Percentiles rank a stretch among this genome's conserved stretches.
phyloP scores from a whole-genome alignment of 1,284 basidiomycete species.

The Coniferiporia weirii region DNA sequence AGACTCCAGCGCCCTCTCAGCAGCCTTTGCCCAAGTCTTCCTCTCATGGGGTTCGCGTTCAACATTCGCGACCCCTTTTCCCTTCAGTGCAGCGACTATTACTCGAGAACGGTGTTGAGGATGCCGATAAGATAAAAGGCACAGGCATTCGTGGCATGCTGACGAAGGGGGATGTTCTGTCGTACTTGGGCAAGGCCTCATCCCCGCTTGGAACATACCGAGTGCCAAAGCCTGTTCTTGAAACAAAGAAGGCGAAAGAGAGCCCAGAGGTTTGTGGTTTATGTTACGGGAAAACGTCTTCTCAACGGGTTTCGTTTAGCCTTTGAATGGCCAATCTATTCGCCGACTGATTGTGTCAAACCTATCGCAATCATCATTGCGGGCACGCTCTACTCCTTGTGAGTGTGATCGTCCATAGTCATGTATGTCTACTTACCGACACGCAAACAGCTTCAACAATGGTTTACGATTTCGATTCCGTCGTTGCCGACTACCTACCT shows the following conservation, averaged over 20 bases:
- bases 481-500: conserved; percentile 66
- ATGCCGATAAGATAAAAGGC: conserved; percentile 59
- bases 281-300: not conserved
- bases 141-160: conserved; percentile 86
- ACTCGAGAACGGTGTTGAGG: conserved; percentile 49
- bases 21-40: conserved; percentile 26
- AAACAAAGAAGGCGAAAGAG: conserved; percentile 10
- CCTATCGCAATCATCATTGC: conserved; percentile 58
- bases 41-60: conserved; percentile 29
- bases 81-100: conserved; percentile 75
- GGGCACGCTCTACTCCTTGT: conserved; percentile 45
- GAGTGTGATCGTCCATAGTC: conserved; percentile 25
- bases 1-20: conserved; percentile 19
- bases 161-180: conserved; percentile 85
- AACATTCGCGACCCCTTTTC: conserved; percentile 62
- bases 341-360: conserved; percentile 68
- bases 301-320: conserved; percentile 26
- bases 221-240: conserved; percentile 27
- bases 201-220: conserved; percentile 73
- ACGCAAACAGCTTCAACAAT: conserved; percentile 32
- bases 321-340: conserved; percentile 66
- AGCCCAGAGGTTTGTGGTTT: conserved; percentile 16
- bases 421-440: conserved; percentile 9
- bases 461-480: conserved; percentile 56
- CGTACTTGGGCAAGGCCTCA: conserved; percentile 76